These are phyloP conservation scores for Calocera cornea DNA, from an alignment of 768 basidiomycete genomes.

Conservation along the genomic window DNA sequence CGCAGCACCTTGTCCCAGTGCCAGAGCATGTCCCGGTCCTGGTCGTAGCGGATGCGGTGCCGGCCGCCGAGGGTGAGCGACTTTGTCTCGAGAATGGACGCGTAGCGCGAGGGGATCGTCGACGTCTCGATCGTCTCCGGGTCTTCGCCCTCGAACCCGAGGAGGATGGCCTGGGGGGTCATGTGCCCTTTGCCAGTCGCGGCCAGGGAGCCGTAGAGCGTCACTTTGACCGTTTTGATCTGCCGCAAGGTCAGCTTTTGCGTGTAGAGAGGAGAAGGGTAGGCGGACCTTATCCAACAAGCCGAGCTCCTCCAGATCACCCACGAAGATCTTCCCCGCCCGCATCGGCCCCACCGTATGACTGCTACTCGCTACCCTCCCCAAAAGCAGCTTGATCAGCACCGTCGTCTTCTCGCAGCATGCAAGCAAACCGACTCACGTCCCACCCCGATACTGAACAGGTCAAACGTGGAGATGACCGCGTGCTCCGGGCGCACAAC, in stretches of 20 bases:
- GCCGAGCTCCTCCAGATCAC: conserved; percentile 51
- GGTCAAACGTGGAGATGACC: conserved; percentile 84
- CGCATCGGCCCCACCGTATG: conserved; percentile 81
- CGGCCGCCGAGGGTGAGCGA: conserved; percentile 55
- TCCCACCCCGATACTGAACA: conserved; percentile 67
- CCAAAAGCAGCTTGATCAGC: too few species aligned
- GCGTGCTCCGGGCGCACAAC: conserved; percentile 53
- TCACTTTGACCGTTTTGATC: conserved; percentile 73
- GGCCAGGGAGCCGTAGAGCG: conserved; percentile 83
- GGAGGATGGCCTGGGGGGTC: conserved; percentile 72
- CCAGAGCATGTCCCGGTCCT: conserved; percentile 89
- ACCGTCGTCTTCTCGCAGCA: too few species aligned
- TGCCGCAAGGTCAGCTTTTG: conserved; percentile 20
- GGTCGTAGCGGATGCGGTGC: conserved; percentile 70
- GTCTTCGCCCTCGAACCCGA: conserved; percentile 77
- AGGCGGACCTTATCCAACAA: conserved; percentile 50
- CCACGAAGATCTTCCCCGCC: conserved; percentile 76
- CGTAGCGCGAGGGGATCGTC: conserved; percentile 64
- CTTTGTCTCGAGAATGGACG: conserved; percentile 50
- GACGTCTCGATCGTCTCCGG: conserved; percentile 88
- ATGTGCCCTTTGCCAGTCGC: conserved; percentile 58
- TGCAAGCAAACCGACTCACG: conserved; percentile 6
- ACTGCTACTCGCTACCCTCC: conserved; percentile 34
- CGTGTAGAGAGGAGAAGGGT: not conserved
- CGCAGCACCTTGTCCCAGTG: conserved; percentile 73